These are phyloP conservation scores for Meripilus lineatus DNA, from an alignment of 1,284 basidiomycete genomes.

Conservation along the genomic window DNA sequence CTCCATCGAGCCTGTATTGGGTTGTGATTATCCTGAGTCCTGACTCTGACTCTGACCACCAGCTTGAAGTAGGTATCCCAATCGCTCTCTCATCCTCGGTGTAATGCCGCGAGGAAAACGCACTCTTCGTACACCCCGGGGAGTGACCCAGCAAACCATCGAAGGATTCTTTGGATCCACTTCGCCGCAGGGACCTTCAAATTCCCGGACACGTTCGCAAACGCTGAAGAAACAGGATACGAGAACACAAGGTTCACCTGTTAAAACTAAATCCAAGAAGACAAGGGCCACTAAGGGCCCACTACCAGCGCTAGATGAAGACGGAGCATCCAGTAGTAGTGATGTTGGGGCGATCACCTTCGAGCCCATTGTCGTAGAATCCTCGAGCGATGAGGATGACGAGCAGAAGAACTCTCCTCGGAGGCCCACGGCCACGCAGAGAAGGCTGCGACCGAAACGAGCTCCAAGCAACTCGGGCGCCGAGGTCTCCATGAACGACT, in stretches of 20 bases:
- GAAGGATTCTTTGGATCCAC: neutral
- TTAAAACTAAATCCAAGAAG: conserved; percentile 4
- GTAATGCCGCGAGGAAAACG: too few species aligned
- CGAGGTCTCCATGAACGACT: conserved; percentile 4
- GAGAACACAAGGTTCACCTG: too few species aligned
- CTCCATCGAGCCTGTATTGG: too few species aligned
- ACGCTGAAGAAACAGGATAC: neutral
- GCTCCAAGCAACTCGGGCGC: conserved; percentile 15
- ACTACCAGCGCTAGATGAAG: conserved; percentile 11
- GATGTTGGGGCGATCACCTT: conserved; percentile 49
- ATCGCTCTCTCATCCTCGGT: too few species aligned
- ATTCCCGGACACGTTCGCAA: neutral
- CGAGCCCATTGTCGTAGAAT: conserved; percentile 29
- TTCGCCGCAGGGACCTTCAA: neutral
- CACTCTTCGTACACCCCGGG: too few species aligned
- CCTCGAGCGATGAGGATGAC: conserved; percentile 27
- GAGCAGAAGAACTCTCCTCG: conserved; percentile 28
- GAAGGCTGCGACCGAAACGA: conserved; percentile 18
- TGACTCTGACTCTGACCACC: too few species aligned
- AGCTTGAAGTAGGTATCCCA: too few species aligned
- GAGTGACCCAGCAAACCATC: neutral
- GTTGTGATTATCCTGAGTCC: too few species aligned
- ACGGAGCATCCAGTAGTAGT: conserved; percentile 6
- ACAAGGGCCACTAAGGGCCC: neutral
- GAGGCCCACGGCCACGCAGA: conserved; percentile 28